Percentiles rank a stretch among this genome's conserved stretches.
Evolutionary conservation across 2,329 filamentous ascomycete genomes (phyloP).

Genomic region (Nothophoma quercina): DNA sequence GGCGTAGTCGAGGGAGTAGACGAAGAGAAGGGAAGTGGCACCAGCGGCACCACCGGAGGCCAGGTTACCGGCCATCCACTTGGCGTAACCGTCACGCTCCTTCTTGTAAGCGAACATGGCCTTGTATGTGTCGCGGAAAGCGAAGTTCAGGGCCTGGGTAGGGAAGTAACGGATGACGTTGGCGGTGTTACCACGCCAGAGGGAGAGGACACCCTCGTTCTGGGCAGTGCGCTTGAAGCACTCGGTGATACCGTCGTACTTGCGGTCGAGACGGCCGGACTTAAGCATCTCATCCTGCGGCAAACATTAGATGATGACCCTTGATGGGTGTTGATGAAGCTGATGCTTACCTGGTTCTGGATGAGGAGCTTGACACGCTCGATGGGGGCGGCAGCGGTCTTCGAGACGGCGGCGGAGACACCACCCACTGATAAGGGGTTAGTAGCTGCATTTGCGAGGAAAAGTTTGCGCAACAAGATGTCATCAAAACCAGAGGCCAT

Average conservation of each 20-base stretch:
- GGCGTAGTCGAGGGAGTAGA: conserved; percentile 99
- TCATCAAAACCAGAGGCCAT: conserved; percentile 29
- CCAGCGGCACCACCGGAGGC: conserved; percentile 99
- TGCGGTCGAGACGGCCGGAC: conserved; percentile 95
- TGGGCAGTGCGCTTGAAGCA: conserved; percentile 94
- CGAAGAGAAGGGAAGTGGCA: conserved; percentile 99
- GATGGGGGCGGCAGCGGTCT: conserved; percentile 99
- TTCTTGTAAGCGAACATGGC: conserved; percentile 99
- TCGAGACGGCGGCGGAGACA: conserved; percentile 99
- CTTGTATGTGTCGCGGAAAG: conserved; percentile 99
- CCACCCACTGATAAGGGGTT: conserved; percentile 82
- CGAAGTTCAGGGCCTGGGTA: conserved; percentile 99
- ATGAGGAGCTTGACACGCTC: conserved; percentile 99
- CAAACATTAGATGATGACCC: conserved; percentile 27
- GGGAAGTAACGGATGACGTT: conserved; percentile 99
- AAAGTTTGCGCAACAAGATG: conserved; percentile 15
- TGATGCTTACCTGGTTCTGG: conserved; percentile 93
- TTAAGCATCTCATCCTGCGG: conserved; percentile 99
- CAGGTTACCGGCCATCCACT: conserved; percentile 99
- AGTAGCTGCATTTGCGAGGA: conserved; percentile 43
- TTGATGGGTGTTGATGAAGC: background rate
- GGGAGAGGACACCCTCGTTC: conserved; percentile 90
- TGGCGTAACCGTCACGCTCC: conserved; percentile 96
- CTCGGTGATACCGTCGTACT: conserved; percentile 91
- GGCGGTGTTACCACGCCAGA: conserved; percentile 99